Evolutionary conservation across 2,329 filamentous ascomycete genomes (phyloP).

Genomic region (Leptosphaerulina australis): DNA sequence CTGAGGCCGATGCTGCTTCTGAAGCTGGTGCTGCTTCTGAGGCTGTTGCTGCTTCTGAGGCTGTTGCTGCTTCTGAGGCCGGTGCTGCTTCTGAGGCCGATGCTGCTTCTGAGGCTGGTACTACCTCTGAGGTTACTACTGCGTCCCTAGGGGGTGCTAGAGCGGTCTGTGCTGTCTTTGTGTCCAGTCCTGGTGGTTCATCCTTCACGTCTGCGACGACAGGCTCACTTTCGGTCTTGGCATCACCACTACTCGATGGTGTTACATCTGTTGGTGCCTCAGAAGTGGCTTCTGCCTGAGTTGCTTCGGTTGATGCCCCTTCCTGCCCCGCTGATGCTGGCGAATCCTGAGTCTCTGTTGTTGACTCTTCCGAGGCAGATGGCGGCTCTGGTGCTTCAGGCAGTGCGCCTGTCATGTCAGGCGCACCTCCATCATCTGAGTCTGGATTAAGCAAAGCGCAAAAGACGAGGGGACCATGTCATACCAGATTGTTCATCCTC

Average conservation of each 20-base stretch:
- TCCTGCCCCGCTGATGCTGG: neutral
- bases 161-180: too few species aligned
- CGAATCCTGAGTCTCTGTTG: slow-evolving; percentile 13
- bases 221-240: slow-evolving; percentile 20
- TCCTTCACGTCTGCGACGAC: slow-evolving; percentile 33
- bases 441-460: neutral
- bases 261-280: slow-evolving; percentile 13
- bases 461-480: neutral
- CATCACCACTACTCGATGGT: slow-evolving; percentile 14
- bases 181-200: slow-evolving; percentile 29
- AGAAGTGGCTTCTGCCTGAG: slow-evolving; percentile 11
- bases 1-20: slow-evolving; percentile 5
- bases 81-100: slow-evolving; percentile 12
- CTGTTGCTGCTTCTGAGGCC: slow-evolving; percentile 15
- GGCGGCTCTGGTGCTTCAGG: slow-evolving; percentile 28
- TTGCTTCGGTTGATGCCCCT: neutral
- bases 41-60: slow-evolving; percentile 17
- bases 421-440: slow-evolving; percentile 32
- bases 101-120: slow-evolving; percentile 9
- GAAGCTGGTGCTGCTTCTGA: slow-evolving; percentile 12
- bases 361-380: slow-evolving; percentile 19
- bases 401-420: slow-evolving; percentile 15
- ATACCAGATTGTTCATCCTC: slow-evolving; percentile 21
- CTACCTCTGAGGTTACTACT: slow-evolving; percentile 10
- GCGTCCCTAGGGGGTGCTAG: too few species aligned